A percentile compares a stretch with the other conserved stretches of the same genome.
Conservation (phyloP, 2,329 filamentous ascomycete species). For the Blumeria hordei region DNA sequence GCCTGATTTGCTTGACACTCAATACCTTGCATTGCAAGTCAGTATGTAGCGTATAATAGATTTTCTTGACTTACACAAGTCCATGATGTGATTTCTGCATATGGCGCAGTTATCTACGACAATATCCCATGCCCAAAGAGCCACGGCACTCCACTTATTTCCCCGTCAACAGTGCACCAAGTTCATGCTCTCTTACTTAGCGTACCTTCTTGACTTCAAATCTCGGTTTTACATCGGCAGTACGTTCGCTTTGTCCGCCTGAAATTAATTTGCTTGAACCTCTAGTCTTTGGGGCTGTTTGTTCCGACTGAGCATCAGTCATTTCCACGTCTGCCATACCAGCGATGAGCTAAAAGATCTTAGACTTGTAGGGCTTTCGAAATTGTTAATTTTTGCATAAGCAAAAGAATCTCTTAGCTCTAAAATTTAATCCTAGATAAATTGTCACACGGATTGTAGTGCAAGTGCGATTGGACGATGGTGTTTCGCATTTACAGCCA, state of each 20-base stretch:
- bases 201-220: constrained; percentile 97
- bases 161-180: background rate
- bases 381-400: background rate
- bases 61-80: constrained; percentile 44
- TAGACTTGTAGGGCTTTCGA: background rate
- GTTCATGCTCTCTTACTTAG: background rate
- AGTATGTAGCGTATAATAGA: no score
- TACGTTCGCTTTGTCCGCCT: constrained; percentile 23
- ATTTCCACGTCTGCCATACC: constrained; percentile 90
- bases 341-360: background rate
- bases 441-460: background rate
- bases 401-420: no score
- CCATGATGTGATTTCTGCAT: constrained; percentile 99
- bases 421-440: background rate
- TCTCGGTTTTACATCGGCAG: constrained; percentile 57
- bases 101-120: constrained; percentile 99
- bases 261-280: constrained; percentile 21
- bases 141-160: constrained; percentile 83
- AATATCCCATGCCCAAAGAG: constrained; percentile 98
- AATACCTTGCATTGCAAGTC: constrained; percentile 34
- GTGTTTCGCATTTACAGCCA: background rate
- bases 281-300: constrained; percentile 30
- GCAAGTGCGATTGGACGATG: background rate
- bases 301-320: constrained; percentile 50
- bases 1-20: constrained; percentile 98